Evolutionary conservation across 169 alveolate species (phyloP).

Genomic region (Plasmodium gonderi): DNA sequence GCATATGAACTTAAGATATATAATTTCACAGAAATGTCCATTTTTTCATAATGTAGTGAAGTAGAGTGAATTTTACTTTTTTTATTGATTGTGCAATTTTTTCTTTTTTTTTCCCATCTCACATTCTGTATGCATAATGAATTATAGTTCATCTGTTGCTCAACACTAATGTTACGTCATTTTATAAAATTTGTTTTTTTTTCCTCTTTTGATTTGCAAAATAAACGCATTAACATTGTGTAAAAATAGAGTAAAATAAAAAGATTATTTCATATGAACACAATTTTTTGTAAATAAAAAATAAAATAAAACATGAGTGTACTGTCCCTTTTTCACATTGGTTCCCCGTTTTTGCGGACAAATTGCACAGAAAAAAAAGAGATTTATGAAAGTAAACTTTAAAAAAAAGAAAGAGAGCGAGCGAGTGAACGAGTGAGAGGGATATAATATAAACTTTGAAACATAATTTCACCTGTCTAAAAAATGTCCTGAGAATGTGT

Average conservation of each 20-base stretch:
- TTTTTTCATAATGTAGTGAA: neutral
- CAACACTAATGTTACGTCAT: neutral
- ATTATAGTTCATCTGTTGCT: neutral
- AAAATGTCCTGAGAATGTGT: too few relatives aligned
- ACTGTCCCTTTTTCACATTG: slow-evolving; percentile 68
- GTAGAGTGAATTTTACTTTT: neutral
- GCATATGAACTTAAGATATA: neutral
- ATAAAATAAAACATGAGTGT: slow-evolving; percentile 39
- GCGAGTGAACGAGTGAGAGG: too few relatives aligned
- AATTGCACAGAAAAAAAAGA: slow-evolving; percentile 45
- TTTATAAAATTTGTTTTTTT: neutral
- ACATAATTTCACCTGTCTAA: too few relatives aligned
- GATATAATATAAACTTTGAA: too few relatives aligned
- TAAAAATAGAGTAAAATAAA: too few relatives aligned
- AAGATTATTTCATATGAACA: neutral
- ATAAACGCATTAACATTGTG: neutral
- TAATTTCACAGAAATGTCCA: neutral
- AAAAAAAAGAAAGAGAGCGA: neutral
- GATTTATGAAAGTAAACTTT: slow-evolving; percentile 45
- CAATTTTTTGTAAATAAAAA: neutral
- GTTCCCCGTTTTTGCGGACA: slow-evolving; percentile 48
- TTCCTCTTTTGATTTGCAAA: neutral
- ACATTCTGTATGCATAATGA: neutral
- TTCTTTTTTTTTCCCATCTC: neutral
- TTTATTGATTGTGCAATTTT: neutral